Evolutionary conservation across 2,329 filamentous ascomycete genomes (phyloP), one percentile per base, ranked within the genome.

Genomic region (Exophiala viscosa): DNA sequence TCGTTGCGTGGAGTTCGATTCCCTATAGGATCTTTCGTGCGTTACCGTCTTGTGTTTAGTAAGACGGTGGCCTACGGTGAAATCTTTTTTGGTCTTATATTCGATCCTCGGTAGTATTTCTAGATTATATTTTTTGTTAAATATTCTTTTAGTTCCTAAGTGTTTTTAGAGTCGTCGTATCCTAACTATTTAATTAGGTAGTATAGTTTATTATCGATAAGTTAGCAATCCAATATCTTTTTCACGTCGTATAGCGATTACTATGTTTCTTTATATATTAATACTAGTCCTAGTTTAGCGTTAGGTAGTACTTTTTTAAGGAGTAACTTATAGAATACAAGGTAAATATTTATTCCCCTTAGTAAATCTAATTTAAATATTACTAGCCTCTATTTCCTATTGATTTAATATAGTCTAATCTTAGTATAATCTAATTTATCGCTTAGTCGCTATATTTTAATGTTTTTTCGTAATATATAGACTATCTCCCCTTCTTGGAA

Each of bases 131-230:
- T n/a, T 15, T 14, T 38, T 9, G 6, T 15, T 14, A 15, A 38
- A 5, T 41, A 5, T 41, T 41, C 11, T 11, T 3, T 11, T 17
- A 14, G 15, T 50, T 54, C 41, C 46, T 45, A 54, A 9, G 35
- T 40, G 28, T 54, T 50, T 34, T 54, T 40, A 38, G 13, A 13
- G 2, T 34, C 3, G 10, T 44, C 20, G 40, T 54, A 54, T 31
- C 46, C 51, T 54, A 50, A 50, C 40, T 40, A 54, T 14, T 54
- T 50, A 34, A 54, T 40, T 45, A 54, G 46, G 40, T 54, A 54
- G 20, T 45, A 17, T 31, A 32, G n/a, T 35, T 40, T 45, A n/a
- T 45, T 17, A 8, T 45, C 6, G 15, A 6, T 47, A 35, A 15
- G 10, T 41, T 4, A 6, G 13, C 13, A 13, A 11, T 41, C 39